A percentile compares a stretch with the other conserved stretches of the same genome.
Conservation (phyloP, 768 basidiomycete genomes). For the Phanerochaete carnosa region DNA sequence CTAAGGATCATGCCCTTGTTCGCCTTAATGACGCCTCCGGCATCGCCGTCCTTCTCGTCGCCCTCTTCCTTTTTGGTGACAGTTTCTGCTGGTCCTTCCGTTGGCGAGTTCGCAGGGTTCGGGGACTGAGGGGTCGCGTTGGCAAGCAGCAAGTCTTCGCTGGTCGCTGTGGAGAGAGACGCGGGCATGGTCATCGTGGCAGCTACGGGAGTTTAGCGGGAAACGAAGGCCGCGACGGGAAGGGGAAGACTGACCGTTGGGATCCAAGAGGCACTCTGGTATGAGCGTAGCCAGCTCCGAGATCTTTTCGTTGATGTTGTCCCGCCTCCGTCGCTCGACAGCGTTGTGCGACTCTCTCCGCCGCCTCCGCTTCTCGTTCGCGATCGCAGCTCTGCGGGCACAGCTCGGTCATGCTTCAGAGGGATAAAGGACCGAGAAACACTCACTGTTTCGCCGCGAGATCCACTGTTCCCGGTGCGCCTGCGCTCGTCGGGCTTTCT, state of each 20-base stretch:
- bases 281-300: slow-evolving; percentile 85
- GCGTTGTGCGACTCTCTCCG: slow-evolving; percentile 89
- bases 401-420: background rate
- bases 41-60: slow-evolving; percentile 29
- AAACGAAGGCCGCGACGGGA: background rate
- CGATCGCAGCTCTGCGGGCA: slow-evolving; percentile 44
- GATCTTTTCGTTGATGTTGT: slow-evolving; percentile 97
- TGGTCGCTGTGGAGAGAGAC: slow-evolving; percentile 18
- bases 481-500: slow-evolving; percentile 10
- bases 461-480: slow-evolving; percentile 21
- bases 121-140: slow-evolving; percentile 8
- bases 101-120: background rate
- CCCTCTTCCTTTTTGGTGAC: slow-evolving; percentile 14
- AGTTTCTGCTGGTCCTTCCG: background rate
- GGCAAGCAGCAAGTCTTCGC: slow-evolving; percentile 24
- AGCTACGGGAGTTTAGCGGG: slow-evolving; percentile 12
- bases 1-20: slow-evolving; percentile 94
- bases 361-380: slow-evolving; percentile 80
- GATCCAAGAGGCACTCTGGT: slow-evolving; percentile 80
- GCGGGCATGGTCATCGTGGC: slow-evolving; percentile 24
- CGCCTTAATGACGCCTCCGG: slow-evolving; percentile 66
- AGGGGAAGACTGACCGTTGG: slow-evolving; percentile 32
- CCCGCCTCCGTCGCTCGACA: slow-evolving; percentile 81
- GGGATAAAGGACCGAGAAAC: background rate
- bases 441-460: slow-evolving; percentile 38